Conservation (phyloP, 2,329 filamentous ascomycete genomes). For the Colletotrichum agaves region DNA sequence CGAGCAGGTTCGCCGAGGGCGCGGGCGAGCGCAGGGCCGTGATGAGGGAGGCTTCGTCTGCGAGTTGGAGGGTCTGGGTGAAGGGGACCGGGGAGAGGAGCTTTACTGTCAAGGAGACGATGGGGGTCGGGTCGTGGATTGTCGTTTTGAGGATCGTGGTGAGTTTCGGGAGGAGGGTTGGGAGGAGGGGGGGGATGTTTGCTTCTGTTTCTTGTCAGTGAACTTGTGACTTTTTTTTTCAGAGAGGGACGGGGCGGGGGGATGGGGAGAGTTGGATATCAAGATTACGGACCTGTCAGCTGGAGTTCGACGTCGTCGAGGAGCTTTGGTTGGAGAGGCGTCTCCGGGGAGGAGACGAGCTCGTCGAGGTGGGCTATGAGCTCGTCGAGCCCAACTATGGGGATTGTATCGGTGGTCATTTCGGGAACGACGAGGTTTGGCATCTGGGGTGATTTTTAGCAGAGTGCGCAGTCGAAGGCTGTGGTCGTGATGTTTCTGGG, state of each 20-base stretch:
- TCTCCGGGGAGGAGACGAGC: conserved; percentile 56
- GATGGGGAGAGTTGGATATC: not conserved
- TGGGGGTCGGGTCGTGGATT: conserved; percentile 59
- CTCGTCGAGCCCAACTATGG: conserved; percentile 63
- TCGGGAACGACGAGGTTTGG: conserved; percentile 48
- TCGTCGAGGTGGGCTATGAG: conserved; percentile 64
- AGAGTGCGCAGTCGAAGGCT: not conserved
- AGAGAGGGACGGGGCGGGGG: not conserved
- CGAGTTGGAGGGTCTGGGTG: conserved; percentile 60
- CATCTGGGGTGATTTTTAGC: conserved; percentile 39
- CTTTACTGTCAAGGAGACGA: conserved; percentile 65
- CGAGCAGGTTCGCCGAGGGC: conserved; percentile 67
- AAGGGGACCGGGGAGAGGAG: conserved; percentile 66
- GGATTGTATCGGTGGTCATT: conserved; percentile 53
- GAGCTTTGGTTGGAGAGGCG: conserved; percentile 58
- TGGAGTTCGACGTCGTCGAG: conserved; percentile 70
- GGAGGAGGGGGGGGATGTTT: conserved; percentile 64
- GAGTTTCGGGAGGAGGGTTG: conserved; percentile 64
- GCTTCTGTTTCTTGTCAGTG: conserved; percentile 49
- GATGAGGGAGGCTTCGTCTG: conserved; percentile 61
- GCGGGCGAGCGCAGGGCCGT: conserved; percentile 64
- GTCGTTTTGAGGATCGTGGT: conserved; percentile 63
- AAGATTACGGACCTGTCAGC: conserved; percentile 57
- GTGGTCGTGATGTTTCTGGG: not conserved
- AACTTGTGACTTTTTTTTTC: conserved; percentile 3